These are phyloP conservation scores for Blastocystis sp. DNA, from an alignment of 352 stramenopile genomes.

Conservation along the genomic window DNA sequence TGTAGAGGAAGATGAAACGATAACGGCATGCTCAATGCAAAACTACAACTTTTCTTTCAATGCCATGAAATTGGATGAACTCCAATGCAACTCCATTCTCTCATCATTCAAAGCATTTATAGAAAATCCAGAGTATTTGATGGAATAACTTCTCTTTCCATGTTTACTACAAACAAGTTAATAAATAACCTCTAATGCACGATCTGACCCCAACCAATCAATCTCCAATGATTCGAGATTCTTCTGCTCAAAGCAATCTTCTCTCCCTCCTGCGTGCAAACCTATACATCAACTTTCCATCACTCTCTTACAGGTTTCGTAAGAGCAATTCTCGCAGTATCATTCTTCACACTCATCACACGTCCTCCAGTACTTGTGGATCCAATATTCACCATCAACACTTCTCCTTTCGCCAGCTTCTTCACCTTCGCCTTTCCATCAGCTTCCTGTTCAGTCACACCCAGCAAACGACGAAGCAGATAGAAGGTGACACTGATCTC, in stretches of 20 bases:
- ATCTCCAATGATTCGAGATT: conserved; percentile 98
- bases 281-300: conserved; percentile 75
- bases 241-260: conserved; percentile 99
- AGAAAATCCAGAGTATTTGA: conserved; percentile 29
- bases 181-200: no score
- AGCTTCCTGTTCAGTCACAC: conserved; percentile 95
- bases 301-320: conserved; percentile 82
- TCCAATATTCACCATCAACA: conserved; percentile 99
- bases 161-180: no score
- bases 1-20: conserved; percentile 20
- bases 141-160: conserved; percentile 47
- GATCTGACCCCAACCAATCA: conserved; percentile 99
- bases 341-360: conserved; percentile 70
- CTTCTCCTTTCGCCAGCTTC: conserved; percentile 95
- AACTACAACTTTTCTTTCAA: conserved; percentile 5
- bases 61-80: conserved; percentile 13
- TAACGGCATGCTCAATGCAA: background rate
- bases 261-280: conserved; percentile 98
- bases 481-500: conserved; percentile 99
- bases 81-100: background rate
- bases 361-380: conserved; percentile 93
- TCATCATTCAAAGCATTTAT: conserved; percentile 5
- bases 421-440: conserved; percentile 97
- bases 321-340: conserved; percentile 82
- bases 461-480: conserved; percentile 92